These are phyloP conservation scores for Cordyceps farinosa DNA, from an alignment of 2,329 filamentous ascomycete species.

Conservation along the genomic window DNA sequence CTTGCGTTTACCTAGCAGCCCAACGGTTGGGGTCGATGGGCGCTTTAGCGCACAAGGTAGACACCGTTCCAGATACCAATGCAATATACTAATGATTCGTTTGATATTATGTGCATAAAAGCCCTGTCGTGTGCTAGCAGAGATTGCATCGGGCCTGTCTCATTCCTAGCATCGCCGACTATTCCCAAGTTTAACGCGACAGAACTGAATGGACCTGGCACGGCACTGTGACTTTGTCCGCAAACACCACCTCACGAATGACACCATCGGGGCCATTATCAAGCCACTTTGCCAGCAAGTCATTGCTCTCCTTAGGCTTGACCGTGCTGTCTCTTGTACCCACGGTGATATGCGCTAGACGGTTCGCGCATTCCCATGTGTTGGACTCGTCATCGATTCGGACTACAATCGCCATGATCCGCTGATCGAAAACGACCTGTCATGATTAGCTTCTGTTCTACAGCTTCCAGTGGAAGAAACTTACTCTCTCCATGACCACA, in stretches of 20 bases:
- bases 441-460: neutral
- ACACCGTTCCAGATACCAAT: neutral
- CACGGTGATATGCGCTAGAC: constrained; percentile 81
- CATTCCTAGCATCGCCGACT: no score
- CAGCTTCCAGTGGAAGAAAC: constrained; percentile 20
- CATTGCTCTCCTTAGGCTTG: constrained; percentile 94
- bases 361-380: constrained; percentile 69
- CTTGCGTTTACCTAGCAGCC: neutral
- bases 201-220: constrained; percentile 48
- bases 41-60: neutral
- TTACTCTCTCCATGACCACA: constrained; percentile 59
- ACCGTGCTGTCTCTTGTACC: constrained; percentile 71
- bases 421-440: constrained; percentile 74
- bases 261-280: constrained; percentile 46
- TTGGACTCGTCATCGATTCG: constrained; percentile 58
- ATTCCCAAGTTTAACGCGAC: constrained; percentile 37
- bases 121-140: neutral
- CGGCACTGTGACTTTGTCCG: constrained; percentile 45
- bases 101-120: neutral
- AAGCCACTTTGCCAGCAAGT: constrained; percentile 73
- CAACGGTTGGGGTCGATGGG: neutral
- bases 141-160: neutral
- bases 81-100: neutral
- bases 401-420: constrained; percentile 89
- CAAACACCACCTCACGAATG: constrained; percentile 48